Conservation (phyloP, 768 basidiomycete species). For the Kwoniella sp. region DNA sequence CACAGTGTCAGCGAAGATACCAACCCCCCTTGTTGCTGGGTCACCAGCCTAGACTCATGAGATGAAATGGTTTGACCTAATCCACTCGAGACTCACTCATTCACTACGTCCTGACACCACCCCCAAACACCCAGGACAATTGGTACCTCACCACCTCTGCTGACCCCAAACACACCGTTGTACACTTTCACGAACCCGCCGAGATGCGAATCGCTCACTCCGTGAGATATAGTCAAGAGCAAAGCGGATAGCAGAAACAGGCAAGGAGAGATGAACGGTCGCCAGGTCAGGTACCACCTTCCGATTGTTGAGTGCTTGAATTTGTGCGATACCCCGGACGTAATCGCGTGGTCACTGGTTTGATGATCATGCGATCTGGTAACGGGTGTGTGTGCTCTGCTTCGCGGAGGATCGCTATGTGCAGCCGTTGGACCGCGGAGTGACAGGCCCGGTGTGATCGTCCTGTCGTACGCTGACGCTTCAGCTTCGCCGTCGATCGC, state of each 20-base stretch:
- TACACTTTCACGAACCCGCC: conserved; percentile 22
- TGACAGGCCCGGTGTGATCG: too few relatives aligned
- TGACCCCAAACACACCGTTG: conserved; percentile 30
- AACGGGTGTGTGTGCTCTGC: too few relatives aligned
- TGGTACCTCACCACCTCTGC: conserved; percentile 8
- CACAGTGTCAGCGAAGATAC: too few relatives aligned
- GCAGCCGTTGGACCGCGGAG: too few relatives aligned
- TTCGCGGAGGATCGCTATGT: too few relatives aligned
- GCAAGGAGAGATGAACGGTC: conserved; percentile 30
- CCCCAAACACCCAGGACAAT: conserved; percentile 34
- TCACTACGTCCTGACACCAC: conserved; percentile 36
- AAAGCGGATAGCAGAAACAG: conserved; percentile 24
- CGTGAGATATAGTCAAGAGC: conserved; percentile 27
- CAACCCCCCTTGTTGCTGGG: too few relatives aligned
- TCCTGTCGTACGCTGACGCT: too few relatives aligned
- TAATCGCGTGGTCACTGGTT: too few relatives aligned
- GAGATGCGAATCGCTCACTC: conserved; percentile 15
- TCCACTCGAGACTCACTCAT: neutral
- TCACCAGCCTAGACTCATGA: too few relatives aligned
- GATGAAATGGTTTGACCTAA: too few relatives aligned
- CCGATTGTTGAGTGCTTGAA: neutral
- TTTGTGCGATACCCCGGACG: neutral
- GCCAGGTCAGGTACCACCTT: conserved; percentile 27
- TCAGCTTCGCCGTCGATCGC: neutral
- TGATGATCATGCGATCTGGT: too few relatives aligned